Evolutionary conservation across 2,329 filamentous ascomycete genomes (phyloP), one percentile per base, ranked within the genome.

Genomic region (Fusarium napiforme): DNA sequence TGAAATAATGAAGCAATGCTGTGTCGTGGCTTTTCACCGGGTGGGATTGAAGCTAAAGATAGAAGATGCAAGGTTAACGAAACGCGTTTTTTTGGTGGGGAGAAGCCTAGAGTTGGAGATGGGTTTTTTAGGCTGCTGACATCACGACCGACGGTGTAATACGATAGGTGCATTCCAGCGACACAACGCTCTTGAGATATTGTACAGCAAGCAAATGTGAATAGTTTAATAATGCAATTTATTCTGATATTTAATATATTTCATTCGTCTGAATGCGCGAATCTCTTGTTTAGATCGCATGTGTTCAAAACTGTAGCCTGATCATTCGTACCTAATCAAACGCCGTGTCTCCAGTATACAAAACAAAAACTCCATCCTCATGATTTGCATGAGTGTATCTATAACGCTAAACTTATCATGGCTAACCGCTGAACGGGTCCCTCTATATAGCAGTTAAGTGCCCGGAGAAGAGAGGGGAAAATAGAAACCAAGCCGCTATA

Each of bases 21-120:
- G 46, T 52, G 53, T 72, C 52, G 60, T 57, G 64, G 55, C 53
- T 66, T 49, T 47, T 65, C 63, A 64, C 64, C 62, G 37, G 46
- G 55, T 43, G 59, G 23, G 55, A 72, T 57, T 32, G n/a, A 43
- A 34, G 37, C 39, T 57, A 60, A 64, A 57, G 74, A 63, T 72
- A 74, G 26, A 61, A 67, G 74, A 63, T 72, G 75, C 32, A 60
- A 66, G 59, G 52, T 67, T 56, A 42, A 73, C 63, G 23, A 72
- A 75, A 75, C 76, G 76, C 73, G 73, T 78, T 75, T 59, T 59
- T 61, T 75, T 73, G 64, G 69, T 73, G 56, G 67, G 58, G 75
- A 72, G 61, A 60, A 63, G 32, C 16, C 34, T 55, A 26, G 19
- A 40, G 18, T 56, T 60, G 52, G 23, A 49, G 15, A 57, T 37